These are phyloP conservation scores for Metschnikowia santaceciliae DNA, from an alignment of 805 yeast genomes.

Conservation along the genomic window DNA sequence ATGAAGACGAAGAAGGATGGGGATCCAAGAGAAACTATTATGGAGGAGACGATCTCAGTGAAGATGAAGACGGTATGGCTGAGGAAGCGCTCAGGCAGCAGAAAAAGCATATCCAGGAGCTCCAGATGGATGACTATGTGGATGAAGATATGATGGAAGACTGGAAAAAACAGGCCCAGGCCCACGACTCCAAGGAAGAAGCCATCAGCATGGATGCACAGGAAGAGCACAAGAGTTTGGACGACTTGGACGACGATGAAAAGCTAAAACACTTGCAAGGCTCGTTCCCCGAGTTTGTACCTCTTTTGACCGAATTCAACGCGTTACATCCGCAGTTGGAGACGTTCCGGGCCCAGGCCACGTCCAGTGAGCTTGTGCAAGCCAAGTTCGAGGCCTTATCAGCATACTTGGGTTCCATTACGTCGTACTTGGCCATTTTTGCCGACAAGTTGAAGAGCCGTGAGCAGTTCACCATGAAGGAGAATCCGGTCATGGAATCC, in stretches of 20 bases:
- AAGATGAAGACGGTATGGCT: constrained; percentile 80
- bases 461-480: constrained; percentile 66
- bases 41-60: constrained; percentile 58
- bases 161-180: constrained; percentile 62
- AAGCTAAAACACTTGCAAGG: constrained; percentile 52
- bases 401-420: constrained; percentile 73
- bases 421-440: constrained; percentile 75
- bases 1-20: constrained; percentile 39
- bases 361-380: constrained; percentile 26
- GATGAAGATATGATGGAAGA: constrained; percentile 78
- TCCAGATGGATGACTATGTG: constrained; percentile 55
- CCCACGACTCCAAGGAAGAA: constrained; percentile 34
- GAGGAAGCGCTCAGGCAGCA: constrained; percentile 86
- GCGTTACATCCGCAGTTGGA: constrained; percentile 41
- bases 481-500: constrained; percentile 85
- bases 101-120: constrained; percentile 64
- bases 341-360: constrained; percentile 24
- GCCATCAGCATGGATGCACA: constrained; percentile 9
- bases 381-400: constrained; percentile 68
- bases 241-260: constrained; percentile 47
- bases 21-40: constrained; percentile 48
- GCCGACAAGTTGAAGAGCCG: constrained; percentile 51
- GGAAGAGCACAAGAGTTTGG: constrained; percentile 16
- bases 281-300: constrained; percentile 79
- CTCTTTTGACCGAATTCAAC: constrained; percentile 61